Conservation (phyloP, 1,139 yeast genomes). For the Arxiozyma telluris region DNA sequence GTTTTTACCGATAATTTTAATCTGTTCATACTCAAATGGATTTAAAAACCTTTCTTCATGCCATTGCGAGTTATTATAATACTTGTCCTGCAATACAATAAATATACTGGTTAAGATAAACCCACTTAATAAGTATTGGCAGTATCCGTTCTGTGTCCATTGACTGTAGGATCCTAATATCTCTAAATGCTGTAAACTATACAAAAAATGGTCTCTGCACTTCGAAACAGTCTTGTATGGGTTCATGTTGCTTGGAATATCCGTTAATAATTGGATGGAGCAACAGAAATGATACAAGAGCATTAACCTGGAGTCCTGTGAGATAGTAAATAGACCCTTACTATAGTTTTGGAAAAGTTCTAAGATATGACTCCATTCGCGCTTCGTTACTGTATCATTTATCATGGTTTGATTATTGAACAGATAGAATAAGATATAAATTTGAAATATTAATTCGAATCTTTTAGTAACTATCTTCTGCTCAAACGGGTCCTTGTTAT, state of each 20-base stretch:
- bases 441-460: neutral
- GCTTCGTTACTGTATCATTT: neutral
- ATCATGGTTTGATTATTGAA: too few species aligned
- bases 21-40: slow-evolving; percentile 27
- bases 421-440: too few species aligned
- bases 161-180: slow-evolving; percentile 19
- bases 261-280: slow-evolving; percentile 11
- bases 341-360: neutral
- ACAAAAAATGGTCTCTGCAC: slow-evolving; percentile 7
- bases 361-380: neutral
- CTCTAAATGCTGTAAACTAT: slow-evolving; percentile 18
- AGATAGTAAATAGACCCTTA: neutral
- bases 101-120: slow-evolving; percentile 22
- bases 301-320: slow-evolving; percentile 5
- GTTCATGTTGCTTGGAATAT: slow-evolving; percentile 2
- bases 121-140: slow-evolving; percentile 18
- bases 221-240: neutral
- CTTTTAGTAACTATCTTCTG: neutral
- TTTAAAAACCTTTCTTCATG: slow-evolving; percentile 7
- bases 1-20: slow-evolving; percentile 12
- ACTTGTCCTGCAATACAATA: slow-evolving; percentile 8
- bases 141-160: slow-evolving; percentile 5
- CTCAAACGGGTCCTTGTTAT: neutral
- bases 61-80: slow-evolving; percentile 2
- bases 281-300: slow-evolving; percentile 13